Percentiles rank a stretch among this genome's conserved stretches.
Evolutionary conservation across 768 basidiomycete genomes (phyloP).

Genomic region (Suillus decipiens): DNA sequence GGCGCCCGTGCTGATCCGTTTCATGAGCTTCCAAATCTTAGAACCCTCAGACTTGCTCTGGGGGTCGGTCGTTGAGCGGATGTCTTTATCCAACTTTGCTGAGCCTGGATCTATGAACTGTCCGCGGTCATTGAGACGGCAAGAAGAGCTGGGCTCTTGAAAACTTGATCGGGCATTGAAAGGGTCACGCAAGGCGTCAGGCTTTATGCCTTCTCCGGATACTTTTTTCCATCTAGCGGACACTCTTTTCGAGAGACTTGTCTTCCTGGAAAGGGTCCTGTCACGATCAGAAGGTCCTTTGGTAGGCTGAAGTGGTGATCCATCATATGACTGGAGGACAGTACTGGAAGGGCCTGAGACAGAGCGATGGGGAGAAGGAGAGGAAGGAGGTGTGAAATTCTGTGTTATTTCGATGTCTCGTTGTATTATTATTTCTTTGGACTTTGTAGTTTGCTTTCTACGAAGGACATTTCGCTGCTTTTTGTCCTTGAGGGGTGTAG

Average conservation of each 20-base stretch:
- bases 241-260: slow-evolving; percentile 37
- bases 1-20: slow-evolving; percentile 65
- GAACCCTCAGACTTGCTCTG: slow-evolving; percentile 34
- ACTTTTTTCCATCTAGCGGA: slow-evolving; percentile 36
- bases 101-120: slow-evolving; percentile 21
- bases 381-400: background rate
- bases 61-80: slow-evolving; percentile 4
- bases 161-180: slow-evolving; percentile 33
- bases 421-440: slow-evolving; percentile 14
- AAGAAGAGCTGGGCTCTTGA: slow-evolving; percentile 27
- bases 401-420: slow-evolving; percentile 4
- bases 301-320: slow-evolving; percentile 11
- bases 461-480: slow-evolving; percentile 34
- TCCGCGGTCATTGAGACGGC: slow-evolving; percentile 7
- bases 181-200: slow-evolving; percentile 27
- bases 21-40: slow-evolving; percentile 69
- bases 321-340: slow-evolving; percentile 45
- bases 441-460: slow-evolving; percentile 31
- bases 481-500: slow-evolving; percentile 14
- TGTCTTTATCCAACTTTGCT: slow-evolving; percentile 9
- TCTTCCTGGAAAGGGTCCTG: slow-evolving; percentile 5
- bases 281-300: slow-evolving; percentile 28
- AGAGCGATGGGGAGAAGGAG: background rate
- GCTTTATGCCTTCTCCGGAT: slow-evolving; percentile 13
- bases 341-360: slow-evolving; percentile 15